Conservation (phyloP, 1,139 yeast genomes). For the Yamadazyma dendronema region DNA sequence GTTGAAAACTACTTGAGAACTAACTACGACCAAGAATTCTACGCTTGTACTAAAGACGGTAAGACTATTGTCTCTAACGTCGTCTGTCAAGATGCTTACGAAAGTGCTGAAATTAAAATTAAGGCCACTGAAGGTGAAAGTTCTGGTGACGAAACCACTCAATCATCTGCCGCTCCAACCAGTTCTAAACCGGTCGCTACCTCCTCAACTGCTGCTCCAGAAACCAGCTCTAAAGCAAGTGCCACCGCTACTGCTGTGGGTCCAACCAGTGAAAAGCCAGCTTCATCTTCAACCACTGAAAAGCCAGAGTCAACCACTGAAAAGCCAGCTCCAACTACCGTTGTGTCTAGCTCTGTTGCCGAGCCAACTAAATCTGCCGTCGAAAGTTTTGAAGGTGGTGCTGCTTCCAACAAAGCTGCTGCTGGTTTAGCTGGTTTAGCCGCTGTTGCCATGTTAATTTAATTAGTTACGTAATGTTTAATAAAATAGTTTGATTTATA, state of each 20-base stretch:
- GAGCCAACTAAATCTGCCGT: constrained; percentile 5
- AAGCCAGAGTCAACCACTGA: not conserved
- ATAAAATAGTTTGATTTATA: not conserved
- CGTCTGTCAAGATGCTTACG: constrained; percentile 10
- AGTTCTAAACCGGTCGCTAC: constrained; percentile 1
- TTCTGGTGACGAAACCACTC: constrained; percentile 1
- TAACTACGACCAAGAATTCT: constrained; percentile 20
- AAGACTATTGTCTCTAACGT: constrained; percentile 8
- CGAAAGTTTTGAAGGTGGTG: constrained; percentile 4
- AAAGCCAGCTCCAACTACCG: constrained; percentile 1
- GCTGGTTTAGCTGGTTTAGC: constrained; percentile 18
- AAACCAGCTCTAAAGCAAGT: constrained; percentile 2
- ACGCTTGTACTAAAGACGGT: constrained; percentile 21
- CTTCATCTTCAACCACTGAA: constrained; percentile 7
- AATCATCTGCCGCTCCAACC: constrained; percentile 6
- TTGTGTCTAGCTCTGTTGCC: not conserved
- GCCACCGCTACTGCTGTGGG: constrained; percentile 7
- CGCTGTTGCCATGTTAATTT: constrained; percentile 4
- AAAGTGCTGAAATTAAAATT: constrained; percentile 7
- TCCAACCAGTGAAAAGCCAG: constrained; percentile 1
- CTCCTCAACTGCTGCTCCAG: constrained; percentile 4
- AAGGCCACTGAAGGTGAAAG: constrained; percentile 3
- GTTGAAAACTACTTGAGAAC: constrained; percentile 27
- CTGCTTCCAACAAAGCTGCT: constrained; percentile 14
- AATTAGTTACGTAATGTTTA: not conserved